Evolutionary conservation across 2,329 filamentous ascomycete genomes (phyloP), one percentile per base, ranked within the genome.

Genomic region (Diaporthe longicolla): DNA sequence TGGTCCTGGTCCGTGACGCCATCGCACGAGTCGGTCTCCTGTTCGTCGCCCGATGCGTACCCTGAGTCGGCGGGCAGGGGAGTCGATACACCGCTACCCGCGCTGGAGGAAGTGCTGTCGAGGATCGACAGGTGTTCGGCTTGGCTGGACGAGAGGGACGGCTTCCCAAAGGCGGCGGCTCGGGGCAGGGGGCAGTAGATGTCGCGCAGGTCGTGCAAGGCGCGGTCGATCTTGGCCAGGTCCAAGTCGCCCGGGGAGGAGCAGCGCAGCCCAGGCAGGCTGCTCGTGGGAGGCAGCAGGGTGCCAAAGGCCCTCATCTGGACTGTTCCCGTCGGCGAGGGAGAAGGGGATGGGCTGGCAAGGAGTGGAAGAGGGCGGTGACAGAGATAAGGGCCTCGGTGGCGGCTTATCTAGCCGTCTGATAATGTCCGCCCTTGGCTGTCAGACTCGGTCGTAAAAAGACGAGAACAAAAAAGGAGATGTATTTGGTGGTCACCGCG

Each of bases 181-280:
- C 72, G 74, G 13, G 74, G 72, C 17, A 75, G 69, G 7, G 74
- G 74, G 59, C 74, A 75, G 69, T 72, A 75, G 48, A 75, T 74
- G 35, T 71, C 55, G 55, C 72, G 70, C 45, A 75, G 69, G 21
- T 75, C 68, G 24, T 70, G 74, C 40, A 75, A 35, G 40, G 74
- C 74, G 24, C 24, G 37, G 21, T 73, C 69, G 61, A 75, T 74
- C 37, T 58, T 74, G 48, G 43, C 63, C 32, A 65, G 29, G 40
- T 70, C 70, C 48, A 74, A 26, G 24, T 66, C 61, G 40, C 58
- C 66, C 37, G 61, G 55, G 37, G 48, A 65, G 26, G 74, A 54
- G 63, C 37, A 68, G n/a, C 72, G 72, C 55, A 75, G 61, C 19
- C 40, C 55, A 17, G 74, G 74, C 37, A 75, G 72, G 61, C 74